phyloP scores from a whole-genome alignment of 768 basidiomycete genomes.

The Collybia sp. region DNA sequence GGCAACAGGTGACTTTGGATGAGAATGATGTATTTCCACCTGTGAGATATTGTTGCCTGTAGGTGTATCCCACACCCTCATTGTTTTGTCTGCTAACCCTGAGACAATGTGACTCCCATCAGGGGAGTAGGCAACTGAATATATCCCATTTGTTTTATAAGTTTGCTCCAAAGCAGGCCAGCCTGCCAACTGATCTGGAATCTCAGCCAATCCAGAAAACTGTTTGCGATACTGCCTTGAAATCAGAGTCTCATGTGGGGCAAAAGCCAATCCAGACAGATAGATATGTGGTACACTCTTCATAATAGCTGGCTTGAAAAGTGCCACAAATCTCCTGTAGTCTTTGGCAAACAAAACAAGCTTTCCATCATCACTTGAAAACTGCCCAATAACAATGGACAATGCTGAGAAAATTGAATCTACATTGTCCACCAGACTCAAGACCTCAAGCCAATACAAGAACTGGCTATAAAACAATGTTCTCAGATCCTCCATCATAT shows the following conservation, averaged over 20 bases:
- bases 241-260: conserved; percentile 19
- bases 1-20: too few species aligned
- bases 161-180: too few species aligned
- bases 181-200: too few species aligned
- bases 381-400: not conserved
- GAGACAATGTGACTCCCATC: too few species aligned
- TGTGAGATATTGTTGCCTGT: too few species aligned
- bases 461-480: conserved; percentile 11
- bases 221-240: conserved; percentile 5
- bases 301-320: conserved; percentile 21
- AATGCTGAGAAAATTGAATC: conserved; percentile 7
- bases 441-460: conserved; percentile 33
- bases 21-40: too few species aligned
- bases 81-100: too few species aligned
- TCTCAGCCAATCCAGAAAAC: too few species aligned
- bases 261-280: conserved; percentile 31
- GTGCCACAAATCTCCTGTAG: conserved; percentile 20
- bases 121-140: conserved; percentile 10
- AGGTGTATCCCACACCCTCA: too few species aligned
- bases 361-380: not conserved
- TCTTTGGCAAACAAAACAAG: conserved; percentile 12
- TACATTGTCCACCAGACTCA: conserved; percentile 16
- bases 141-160: not conserved
- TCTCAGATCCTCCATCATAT: not conserved
- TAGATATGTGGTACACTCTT: conserved; percentile 32